Conservation (phyloP, 2,329 filamentous ascomycete species). For the Tolypocladium sp. region DNA sequence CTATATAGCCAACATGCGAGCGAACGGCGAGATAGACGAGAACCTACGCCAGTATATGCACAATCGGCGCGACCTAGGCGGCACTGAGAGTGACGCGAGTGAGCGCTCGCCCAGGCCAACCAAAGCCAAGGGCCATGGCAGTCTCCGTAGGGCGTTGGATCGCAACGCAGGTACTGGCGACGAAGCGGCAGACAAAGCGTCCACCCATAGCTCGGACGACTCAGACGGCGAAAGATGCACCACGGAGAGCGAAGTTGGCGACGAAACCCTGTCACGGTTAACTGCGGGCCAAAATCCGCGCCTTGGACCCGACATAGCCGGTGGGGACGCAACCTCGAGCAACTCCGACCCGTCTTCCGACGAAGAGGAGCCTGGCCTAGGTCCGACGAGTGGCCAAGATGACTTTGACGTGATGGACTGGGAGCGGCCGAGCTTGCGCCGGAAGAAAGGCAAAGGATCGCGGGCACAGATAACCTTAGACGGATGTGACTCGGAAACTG, state of each 20-base stretch:
- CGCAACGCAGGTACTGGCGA: background rate
- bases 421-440: slow-evolving; percentile 56
- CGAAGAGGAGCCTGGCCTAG: background rate
- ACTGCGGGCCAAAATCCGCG: background rate
- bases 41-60: slow-evolving; percentile 54
- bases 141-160: background rate
- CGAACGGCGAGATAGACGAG: slow-evolving; percentile 47
- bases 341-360: background rate
- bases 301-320: too few relatives aligned
- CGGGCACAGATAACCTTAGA: slow-evolving; percentile 42
- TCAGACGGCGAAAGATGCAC: background rate
- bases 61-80: slow-evolving; percentile 15
- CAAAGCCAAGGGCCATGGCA: background rate
- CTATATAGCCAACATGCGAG: slow-evolving; percentile 59
- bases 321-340: too few relatives aligned
- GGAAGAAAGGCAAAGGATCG: slow-evolving; percentile 53
- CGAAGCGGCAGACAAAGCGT: background rate
- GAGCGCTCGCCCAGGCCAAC: background rate
- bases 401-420: slow-evolving; percentile 84
- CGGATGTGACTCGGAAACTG: slow-evolving; percentile 58
- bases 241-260: background rate
- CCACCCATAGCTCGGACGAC: background rate
- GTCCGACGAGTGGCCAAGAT: slow-evolving; percentile 33
- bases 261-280: background rate
- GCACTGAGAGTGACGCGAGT: slow-evolving; percentile 12